Evolutionary conservation across 2,329 filamentous ascomycete genomes (phyloP).

Genomic region (Botrytis galanthina): DNA sequence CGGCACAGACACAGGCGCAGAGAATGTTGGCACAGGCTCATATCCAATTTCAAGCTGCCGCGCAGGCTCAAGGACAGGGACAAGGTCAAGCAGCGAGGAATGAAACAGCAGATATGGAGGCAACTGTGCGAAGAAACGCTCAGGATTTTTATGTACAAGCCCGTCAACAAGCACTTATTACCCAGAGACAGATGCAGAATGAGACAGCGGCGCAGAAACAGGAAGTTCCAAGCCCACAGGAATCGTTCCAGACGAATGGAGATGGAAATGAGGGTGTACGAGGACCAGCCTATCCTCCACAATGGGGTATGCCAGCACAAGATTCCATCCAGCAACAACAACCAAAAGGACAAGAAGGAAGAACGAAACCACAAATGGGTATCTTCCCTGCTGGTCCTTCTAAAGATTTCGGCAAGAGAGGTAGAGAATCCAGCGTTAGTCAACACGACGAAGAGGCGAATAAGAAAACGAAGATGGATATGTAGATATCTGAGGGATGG

Average conservation of each 20-base stretch:
- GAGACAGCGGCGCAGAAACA: too few relatives aligned
- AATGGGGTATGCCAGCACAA: background rate
- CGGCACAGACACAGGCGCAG: background rate
- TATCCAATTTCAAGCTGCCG: background rate
- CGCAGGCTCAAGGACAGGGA: background rate
- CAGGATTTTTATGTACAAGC: too few relatives aligned
- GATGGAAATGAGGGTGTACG: background rate
- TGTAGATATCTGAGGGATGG: background rate
- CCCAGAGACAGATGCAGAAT: background rate
- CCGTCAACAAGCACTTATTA: background rate
- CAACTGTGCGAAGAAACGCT: background rate
- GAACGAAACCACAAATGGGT: background rate
- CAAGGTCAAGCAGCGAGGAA: background rate
- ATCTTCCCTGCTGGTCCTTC: background rate
- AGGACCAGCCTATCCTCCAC: background rate
- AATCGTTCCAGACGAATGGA: background rate
- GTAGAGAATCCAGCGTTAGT: background rate
- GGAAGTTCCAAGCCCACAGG: background rate
- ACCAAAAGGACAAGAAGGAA: background rate
- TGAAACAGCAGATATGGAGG: background rate
- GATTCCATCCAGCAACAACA: background rate
- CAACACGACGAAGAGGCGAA: background rate
- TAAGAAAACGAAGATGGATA: background rate
- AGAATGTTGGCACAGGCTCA: background rate
- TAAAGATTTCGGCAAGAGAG: background rate